These are phyloP conservation scores for Candida sojae DNA, from an alignment of 1,139 yeast genomes.

Conservation along the genomic window DNA sequence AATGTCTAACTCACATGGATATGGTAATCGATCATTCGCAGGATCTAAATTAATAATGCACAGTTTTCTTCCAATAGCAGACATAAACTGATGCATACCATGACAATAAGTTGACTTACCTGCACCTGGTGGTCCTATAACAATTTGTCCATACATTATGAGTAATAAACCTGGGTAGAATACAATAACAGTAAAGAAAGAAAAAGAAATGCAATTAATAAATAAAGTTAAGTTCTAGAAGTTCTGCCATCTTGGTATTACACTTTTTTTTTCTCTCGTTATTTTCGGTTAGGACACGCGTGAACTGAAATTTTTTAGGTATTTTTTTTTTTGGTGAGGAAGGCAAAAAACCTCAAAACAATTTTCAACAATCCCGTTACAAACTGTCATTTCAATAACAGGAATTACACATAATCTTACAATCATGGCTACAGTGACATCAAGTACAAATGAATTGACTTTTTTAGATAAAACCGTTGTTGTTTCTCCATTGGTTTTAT, in stretches of 20 bases:
- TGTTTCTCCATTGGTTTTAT: conserved; percentile 92
- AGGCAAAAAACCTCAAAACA: conserved; percentile 1
- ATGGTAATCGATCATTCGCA: conserved; percentile 83
- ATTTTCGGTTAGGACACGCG: not conserved
- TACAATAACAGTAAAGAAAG: not conserved
- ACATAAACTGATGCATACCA: conserved; percentile 88
- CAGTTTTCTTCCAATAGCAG: conserved; percentile 90
- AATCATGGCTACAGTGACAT: conserved; percentile 7
- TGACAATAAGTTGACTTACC: conserved; percentile 95
- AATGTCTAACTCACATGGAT: conserved; percentile 84
- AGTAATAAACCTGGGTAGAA: too few relatives aligned
- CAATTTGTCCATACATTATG: conserved; percentile 77
- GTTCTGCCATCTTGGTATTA: not conserved
- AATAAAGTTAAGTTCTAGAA: not conserved
- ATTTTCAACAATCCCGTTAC: not conserved
- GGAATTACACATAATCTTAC: not conserved
- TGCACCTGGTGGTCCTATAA: conserved; percentile 97
- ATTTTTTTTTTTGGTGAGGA: not conserved
- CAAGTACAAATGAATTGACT: conserved; percentile 29
- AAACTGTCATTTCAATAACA: not conserved
- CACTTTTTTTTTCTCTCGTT: not conserved
- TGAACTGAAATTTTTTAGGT: not conserved
- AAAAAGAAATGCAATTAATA: not conserved
- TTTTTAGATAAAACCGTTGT: conserved; percentile 65
- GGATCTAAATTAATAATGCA: conserved; percentile 88